These are phyloP conservation scores for Daldinia decipiens DNA, from an alignment of 495 filamentous ascomycete genomes.

Conservation along the genomic window DNA sequence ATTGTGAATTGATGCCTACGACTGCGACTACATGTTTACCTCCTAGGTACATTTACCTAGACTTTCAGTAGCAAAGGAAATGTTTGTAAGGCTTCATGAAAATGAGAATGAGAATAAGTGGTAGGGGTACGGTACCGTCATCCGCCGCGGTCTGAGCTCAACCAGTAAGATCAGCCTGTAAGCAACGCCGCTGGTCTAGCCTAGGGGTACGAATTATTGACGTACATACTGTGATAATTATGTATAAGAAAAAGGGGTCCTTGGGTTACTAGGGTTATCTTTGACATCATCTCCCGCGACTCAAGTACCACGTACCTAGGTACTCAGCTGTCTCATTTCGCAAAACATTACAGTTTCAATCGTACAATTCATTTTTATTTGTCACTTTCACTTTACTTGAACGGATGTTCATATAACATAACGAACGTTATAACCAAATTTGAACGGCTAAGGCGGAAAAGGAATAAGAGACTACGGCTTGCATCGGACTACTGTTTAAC, in stretches of 20 bases:
- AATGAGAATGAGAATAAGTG: not conserved
- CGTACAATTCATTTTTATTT: too few relatives aligned
- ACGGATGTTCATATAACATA: too few relatives aligned
- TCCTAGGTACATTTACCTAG: too few relatives aligned
- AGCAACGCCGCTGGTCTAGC: not conserved
- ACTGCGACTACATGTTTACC: not conserved
- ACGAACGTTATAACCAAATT: not conserved
- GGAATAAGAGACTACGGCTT: not conserved
- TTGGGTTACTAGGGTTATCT: not conserved
- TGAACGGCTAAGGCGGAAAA: not conserved
- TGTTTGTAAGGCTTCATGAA: too few relatives aligned
- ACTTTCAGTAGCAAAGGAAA: too few relatives aligned
- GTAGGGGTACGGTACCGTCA: not conserved
- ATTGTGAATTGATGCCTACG: not conserved
- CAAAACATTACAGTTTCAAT: too few relatives aligned
- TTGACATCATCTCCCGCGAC: not conserved
- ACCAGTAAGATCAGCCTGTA: not conserved
- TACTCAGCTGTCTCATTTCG: too few relatives aligned
- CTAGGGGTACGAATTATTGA: not conserved
- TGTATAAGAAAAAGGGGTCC: not conserved
- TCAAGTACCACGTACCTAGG: not conserved
- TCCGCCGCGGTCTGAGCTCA: not conserved
- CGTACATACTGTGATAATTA: not conserved
- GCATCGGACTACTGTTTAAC: not conserved
- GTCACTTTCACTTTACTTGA: too few relatives aligned